phyloP scores from a whole-genome alignment of 768 basidiomycete species.

The Collybia nuda region DNA sequence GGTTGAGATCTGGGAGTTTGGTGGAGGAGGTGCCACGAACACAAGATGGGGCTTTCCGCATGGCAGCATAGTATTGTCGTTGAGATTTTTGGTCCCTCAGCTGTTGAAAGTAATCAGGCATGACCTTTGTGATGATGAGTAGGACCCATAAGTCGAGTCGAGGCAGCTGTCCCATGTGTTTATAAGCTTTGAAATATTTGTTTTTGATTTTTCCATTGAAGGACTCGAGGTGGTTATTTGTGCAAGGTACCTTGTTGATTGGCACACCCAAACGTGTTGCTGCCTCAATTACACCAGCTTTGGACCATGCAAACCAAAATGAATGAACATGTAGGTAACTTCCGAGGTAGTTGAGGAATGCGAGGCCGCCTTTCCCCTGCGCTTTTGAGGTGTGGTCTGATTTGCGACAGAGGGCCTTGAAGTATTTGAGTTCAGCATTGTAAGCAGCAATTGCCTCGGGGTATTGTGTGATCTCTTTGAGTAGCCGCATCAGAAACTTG shows the following conservation, averaged over 20 bases:
- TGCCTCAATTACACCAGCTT: constrained; percentile 3
- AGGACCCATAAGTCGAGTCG: constrained; percentile 6
- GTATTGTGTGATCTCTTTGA: constrained; percentile 21
- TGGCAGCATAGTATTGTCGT: too few relatives aligned
- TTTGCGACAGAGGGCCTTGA: constrained; percentile 3
- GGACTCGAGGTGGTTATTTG: too few relatives aligned
- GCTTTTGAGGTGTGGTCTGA: constrained; percentile 1
- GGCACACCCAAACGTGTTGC: neutral
- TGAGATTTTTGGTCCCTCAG: too few relatives aligned
- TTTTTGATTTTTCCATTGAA: too few relatives aligned
- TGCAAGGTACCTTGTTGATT: neutral
- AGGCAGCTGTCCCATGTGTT: too few relatives aligned
- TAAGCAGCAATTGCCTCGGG: constrained; percentile 15
- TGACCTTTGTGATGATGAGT: constrained; percentile 5
- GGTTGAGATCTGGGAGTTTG: too few relatives aligned
- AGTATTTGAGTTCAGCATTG: constrained; percentile 16
- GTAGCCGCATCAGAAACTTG: constrained; percentile 15
- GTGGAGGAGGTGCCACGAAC: too few relatives aligned
- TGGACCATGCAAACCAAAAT: constrained; percentile 10
- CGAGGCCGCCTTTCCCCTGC: constrained; percentile 4
- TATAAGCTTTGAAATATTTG: too few relatives aligned
- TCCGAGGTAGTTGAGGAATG: constrained; percentile 8
- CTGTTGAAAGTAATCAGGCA: constrained; percentile 10
- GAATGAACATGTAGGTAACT: constrained; percentile 4
- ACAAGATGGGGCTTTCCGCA: too few relatives aligned